Conservation (phyloP, 2,329 filamentous ascomycete genomes). For the Thielaviopsis populi region DNA sequence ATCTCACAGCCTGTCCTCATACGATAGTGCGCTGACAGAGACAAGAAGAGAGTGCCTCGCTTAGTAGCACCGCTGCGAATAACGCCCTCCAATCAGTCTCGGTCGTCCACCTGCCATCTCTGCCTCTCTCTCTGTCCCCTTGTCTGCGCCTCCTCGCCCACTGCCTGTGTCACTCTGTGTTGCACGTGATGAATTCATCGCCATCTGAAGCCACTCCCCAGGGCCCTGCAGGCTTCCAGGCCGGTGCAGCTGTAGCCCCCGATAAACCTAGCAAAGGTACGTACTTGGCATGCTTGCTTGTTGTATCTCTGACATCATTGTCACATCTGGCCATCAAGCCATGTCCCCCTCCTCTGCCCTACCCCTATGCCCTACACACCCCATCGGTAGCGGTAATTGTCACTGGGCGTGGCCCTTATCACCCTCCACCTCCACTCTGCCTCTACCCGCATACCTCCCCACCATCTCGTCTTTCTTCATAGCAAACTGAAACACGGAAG, state of each 20-base stretch:
- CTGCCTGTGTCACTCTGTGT: not conserved
- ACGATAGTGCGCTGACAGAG: not conserved
- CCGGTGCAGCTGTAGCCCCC: conserved; percentile 1
- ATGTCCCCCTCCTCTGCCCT: not conserved
- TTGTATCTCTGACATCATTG: not conserved
- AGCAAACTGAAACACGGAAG: not conserved
- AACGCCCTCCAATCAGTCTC: not conserved
- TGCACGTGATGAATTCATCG: not conserved
- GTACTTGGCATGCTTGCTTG: not conserved
- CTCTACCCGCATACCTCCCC: not conserved
- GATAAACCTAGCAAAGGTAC: conserved; percentile 16
- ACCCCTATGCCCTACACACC: not conserved
- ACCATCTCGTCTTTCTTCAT: not conserved
- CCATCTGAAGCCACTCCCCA: not conserved
- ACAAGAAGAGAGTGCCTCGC: not conserved
- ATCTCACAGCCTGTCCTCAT: not conserved
- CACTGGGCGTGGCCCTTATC: not conserved
- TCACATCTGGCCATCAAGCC: not conserved
- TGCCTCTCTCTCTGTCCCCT: not conserved
- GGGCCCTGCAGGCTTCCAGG: conserved; percentile 10
- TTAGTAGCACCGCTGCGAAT: not conserved
- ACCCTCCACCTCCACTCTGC: not conserved
- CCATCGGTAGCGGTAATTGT: not conserved
- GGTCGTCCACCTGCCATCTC: not conserved
- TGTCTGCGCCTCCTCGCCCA: not conserved